Evolutionary conservation across 192 early-diverging fungal genomes (phyloP).

Genomic region (Backusella australiensis): DNA sequence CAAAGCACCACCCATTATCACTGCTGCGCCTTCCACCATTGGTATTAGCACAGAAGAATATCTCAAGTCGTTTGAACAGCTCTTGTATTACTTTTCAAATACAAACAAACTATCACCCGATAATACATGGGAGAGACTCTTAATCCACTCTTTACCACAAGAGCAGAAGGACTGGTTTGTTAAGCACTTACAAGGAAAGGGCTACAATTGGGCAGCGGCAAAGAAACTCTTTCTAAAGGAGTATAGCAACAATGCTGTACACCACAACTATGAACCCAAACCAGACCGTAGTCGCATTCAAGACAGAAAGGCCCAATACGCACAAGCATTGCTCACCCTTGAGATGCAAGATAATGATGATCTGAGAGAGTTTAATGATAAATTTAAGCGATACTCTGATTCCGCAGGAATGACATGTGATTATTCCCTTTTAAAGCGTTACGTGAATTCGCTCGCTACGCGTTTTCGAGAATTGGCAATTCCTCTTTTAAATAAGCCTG

Average conservation of each 20-base stretch:
- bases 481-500: not conserved
- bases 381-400: not conserved
- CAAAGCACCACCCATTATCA: no score
- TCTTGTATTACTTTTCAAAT: not conserved
- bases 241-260: no score
- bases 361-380: not conserved
- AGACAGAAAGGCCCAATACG: not conserved
- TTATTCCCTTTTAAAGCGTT: not conserved
- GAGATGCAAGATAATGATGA: not conserved
- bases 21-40: not conserved
- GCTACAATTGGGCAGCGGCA: not conserved
- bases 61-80: not conserved
- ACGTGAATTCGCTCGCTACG: not conserved
- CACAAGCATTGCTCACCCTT: not conserved
- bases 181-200: not conserved
- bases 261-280: no score
- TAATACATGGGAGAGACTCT: not conserved
- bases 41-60: not conserved
- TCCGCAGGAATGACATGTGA: not conserved
- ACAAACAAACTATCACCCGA: not conserved
- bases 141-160: not conserved
- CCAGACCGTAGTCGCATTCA: no score
- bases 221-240: not conserved
- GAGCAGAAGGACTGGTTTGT: not conserved
- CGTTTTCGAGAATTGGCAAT: not conserved